phyloP scores from a whole-genome alignment of 352 stramenopile species.

The Pythium phragmiticola region DNA sequence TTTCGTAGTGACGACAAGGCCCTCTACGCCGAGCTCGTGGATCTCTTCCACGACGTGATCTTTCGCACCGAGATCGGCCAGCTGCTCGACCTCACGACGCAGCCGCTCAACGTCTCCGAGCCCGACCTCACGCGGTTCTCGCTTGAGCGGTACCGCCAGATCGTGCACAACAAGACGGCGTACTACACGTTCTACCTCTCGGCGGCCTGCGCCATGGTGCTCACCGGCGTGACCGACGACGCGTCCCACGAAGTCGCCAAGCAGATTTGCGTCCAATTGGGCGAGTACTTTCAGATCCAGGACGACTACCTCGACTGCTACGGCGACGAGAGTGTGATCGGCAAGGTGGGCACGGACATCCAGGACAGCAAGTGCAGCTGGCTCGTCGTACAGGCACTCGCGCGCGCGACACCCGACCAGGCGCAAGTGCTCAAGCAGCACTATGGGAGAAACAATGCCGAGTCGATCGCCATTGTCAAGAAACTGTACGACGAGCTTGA shows the following conservation, averaged over 20 bases:
- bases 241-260: constrained; percentile 82
- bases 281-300: constrained; percentile 99
- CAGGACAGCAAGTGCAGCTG: constrained; percentile 99
- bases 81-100: constrained; percentile 89
- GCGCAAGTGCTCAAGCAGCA: constrained; percentile 89
- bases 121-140: constrained; percentile 93
- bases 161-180: constrained; percentile 98
- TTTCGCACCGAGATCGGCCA: constrained; percentile 98
- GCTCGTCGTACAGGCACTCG: constrained; percentile 95
- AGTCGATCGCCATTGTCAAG: constrained; percentile 90
- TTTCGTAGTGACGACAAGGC: constrained; percentile 67
- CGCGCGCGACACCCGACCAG: constrained; percentile 67
- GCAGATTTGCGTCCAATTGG: constrained; percentile 96
- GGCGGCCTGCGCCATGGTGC: constrained; percentile 89
- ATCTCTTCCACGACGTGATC: constrained; percentile 96
- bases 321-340: constrained; percentile 90
- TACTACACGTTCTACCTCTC: constrained; percentile 99
- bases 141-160: constrained; percentile 88
- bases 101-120: constrained; percentile 67
- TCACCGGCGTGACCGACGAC: constrained; percentile 81
- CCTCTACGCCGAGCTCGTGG: constrained; percentile 93
- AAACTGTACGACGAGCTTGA: constrained; percentile 93
- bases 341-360: constrained; percentile 98
- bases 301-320: constrained; percentile 99
- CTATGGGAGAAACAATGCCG: constrained; percentile 86